Conservation (phyloP, 2,329 filamentous ascomycete species). For the Paramyrothecium roridum region DNA sequence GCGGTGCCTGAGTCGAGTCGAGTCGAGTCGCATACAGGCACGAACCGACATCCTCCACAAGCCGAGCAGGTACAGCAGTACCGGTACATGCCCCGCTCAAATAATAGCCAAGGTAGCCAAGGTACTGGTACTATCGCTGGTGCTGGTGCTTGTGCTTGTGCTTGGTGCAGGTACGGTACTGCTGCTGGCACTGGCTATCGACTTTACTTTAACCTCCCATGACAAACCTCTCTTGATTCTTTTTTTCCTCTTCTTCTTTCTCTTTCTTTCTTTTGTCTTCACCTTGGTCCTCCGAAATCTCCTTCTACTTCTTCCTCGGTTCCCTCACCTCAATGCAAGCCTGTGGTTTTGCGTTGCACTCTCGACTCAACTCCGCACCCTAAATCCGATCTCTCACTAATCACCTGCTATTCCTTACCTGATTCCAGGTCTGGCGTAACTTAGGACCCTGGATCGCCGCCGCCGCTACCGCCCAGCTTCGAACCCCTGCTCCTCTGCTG, state of each 20-base stretch:
- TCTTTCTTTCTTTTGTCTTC: slow-evolving; percentile 3
- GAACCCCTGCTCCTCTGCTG: not conserved
- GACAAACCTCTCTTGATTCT: not conserved
- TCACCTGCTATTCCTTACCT: no score
- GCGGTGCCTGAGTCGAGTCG: no score
- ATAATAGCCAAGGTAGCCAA: no score
- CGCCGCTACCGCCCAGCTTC: not conserved
- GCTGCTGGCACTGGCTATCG: not conserved
- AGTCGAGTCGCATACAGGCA: no score
- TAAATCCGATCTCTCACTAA: no score
- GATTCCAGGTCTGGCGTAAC: not conserved
- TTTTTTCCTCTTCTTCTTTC: not conserved
- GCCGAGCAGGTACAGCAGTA: no score
- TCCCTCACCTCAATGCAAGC: not conserved
- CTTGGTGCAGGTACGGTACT: not conserved
- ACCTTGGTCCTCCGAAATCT: not conserved
- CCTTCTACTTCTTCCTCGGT: not conserved
- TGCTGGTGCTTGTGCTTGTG: no score
- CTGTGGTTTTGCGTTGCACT: no score
- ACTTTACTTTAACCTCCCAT: not conserved
- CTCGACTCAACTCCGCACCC: no score
- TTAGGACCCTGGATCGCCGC: not conserved
- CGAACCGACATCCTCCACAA: no score
- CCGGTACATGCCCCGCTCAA: no score
- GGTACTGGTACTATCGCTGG: no score